Base-by-base conservation (phyloP, 2,329 filamentous ascomycete species). In the Lomentospora prolificans region DNA sequence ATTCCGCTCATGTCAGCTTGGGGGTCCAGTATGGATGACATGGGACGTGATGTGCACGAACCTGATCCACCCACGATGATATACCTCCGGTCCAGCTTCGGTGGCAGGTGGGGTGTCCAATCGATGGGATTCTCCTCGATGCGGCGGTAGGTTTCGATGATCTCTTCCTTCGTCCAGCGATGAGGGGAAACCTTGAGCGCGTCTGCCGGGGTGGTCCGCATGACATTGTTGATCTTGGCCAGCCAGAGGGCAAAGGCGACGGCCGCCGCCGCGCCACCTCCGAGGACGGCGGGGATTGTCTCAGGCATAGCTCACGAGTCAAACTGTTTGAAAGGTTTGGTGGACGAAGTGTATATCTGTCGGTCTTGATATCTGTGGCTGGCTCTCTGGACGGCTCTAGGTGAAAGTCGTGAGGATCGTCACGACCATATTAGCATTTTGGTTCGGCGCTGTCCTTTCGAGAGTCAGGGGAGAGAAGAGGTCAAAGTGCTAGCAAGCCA, bases 11-110 rank as follows among this genome's bases (percentile, higher is more conserved):
- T n/a, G 30, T 36, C 4, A 9, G 46, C 55, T 31, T 52, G 54
- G 39, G 22, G 17, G n/a, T 8, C 3, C n/a, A 24, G n/a, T n/a
- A 2, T 17, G 25, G 39, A n/a, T 6, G 12, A 33, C 7, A n/a
- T 6, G 39, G 39, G 7, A 17, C n/a, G 7, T 46, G 39, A 6
- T 22, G 19, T 7, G 24, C 19, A 65, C 70, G 63, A 55, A 73
- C 73, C 74, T n/a, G 72, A 75, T 10, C 74, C 75, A 12, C 75
- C 74, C 3, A 74, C 72, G 3, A 76, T 66, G 31, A 77, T 60
- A 59, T 76, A 77, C 27, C 72, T 68, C 46, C 74, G 68, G 10
- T 71, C 65, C 51, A 71, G 60, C 56, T 65, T 69, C 1, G 67
- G 70, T 3, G 74, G 74, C 17, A 75, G 59, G 36, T 68, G 65